phyloP scores from a whole-genome alignment of 139 green algal genomes.

The Volvox reticuliferus region DNA sequence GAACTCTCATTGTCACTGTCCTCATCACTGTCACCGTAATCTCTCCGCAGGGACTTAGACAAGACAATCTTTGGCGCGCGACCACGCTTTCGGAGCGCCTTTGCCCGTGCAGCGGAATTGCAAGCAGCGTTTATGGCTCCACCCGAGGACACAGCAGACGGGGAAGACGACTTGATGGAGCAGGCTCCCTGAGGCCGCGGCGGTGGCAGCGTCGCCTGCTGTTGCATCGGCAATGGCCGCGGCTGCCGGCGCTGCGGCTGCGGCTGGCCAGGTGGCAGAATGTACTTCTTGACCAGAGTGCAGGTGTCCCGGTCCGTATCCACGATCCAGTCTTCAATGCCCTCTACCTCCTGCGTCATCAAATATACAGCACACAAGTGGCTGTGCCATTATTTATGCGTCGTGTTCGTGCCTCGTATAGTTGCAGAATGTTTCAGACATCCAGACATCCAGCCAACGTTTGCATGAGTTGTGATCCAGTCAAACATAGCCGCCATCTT shows the following conservation, averaged over 20 bases:
- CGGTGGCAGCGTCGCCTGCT: background rate
- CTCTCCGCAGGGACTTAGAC: too few relatives aligned
- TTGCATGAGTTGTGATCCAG: too few relatives aligned
- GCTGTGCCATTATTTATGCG: too few relatives aligned
- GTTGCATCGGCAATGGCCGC: background rate
- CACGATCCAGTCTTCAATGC: slow-evolving; percentile 39
- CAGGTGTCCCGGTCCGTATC: slow-evolving; percentile 29
- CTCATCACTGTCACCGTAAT: background rate
- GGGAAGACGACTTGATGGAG: background rate
- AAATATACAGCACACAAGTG: too few relatives aligned
- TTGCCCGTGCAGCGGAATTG: background rate
- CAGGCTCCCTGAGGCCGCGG: background rate
- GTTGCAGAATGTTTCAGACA: too few relatives aligned
- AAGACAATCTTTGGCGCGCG: background rate
- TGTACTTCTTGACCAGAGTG: slow-evolving; percentile 44
- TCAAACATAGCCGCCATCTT: too few relatives aligned
- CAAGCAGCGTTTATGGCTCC: background rate
- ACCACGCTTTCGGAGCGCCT: background rate
- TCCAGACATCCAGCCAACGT: too few relatives aligned
- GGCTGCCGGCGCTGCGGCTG: background rate
- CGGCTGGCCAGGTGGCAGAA: slow-evolving; percentile 20
- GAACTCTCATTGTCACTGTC: background rate
- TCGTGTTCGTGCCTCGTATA: too few relatives aligned
- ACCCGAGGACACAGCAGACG: background rate
- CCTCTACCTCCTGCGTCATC: slow-evolving; percentile 26